Evolutionary conservation across 352 stramenopile species (phyloP).

Genomic region (Pythium sukuiense): DNA sequence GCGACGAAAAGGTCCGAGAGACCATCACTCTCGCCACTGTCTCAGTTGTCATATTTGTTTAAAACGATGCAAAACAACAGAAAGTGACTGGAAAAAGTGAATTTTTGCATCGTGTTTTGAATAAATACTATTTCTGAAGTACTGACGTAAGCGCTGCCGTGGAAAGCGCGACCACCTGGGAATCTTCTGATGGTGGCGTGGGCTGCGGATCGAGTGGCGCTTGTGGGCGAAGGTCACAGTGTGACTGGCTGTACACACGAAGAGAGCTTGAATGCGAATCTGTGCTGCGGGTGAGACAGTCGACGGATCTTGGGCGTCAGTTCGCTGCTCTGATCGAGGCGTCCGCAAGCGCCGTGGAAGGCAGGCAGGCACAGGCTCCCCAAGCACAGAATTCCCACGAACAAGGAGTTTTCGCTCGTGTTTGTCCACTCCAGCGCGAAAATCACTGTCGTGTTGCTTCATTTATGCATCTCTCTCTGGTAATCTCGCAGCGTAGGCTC

Average conservation of each 20-base stretch:
- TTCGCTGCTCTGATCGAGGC: too few relatives aligned
- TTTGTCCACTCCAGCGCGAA: too few relatives aligned
- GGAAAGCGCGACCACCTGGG: background rate
- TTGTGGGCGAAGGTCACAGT: background rate
- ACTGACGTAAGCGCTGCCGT: constrained; percentile 3
- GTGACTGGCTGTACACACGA: background rate
- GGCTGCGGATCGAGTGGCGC: background rate
- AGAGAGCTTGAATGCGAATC: constrained; percentile 9
- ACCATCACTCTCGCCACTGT: constrained; percentile 22
- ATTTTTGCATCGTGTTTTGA: constrained; percentile 9
- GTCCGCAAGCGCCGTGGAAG: too few relatives aligned
- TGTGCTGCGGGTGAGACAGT: too few relatives aligned
- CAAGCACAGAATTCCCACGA: too few relatives aligned
- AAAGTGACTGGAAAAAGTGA: background rate
- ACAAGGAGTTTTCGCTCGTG: too few relatives aligned
- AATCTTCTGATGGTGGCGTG: constrained; percentile 17
- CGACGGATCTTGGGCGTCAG: too few relatives aligned
- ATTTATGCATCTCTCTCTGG: background rate
- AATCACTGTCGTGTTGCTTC: background rate
- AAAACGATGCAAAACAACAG: constrained; percentile 11
- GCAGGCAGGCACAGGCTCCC: too few relatives aligned
- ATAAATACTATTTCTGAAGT: constrained; percentile 1
- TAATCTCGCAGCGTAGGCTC: background rate
- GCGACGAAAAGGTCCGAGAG: constrained; percentile 9
- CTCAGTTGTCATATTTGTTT: constrained; percentile 9